Evolutionary conservation across 805 yeast species (phyloP), one percentile per base, ranked within the genome.

Genomic region (Candida easanensis): DNA sequence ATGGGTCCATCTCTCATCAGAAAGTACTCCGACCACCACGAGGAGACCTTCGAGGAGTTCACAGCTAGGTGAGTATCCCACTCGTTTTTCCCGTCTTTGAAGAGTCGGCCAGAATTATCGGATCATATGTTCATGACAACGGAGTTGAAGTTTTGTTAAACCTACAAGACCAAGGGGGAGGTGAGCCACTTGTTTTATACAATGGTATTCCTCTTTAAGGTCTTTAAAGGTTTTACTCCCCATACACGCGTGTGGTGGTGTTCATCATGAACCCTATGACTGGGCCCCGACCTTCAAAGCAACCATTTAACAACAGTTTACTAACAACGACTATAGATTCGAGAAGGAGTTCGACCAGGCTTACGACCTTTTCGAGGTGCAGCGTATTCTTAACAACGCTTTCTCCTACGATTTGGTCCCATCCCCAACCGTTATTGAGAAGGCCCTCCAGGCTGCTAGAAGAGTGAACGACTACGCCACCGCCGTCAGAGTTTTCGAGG

Each of bases 391-490:
- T 66, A 93, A 95, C 82, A 93, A 93, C 76, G 89, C 95, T 70
- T 93, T 93, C 76, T 87, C 98, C 14, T 93, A 93, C 76, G 99
- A 93, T 73, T 80, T 93, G 69, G 99, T 93, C 44, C 99, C 99
- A 56, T 91, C 99, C 23, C 99, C 99, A 55, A 80, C 85, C 50
- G 98, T 93, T 51, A 78, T 93, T 63, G 96, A 88, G 72, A 87
- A 85, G 71, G 99, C 99, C 38, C 77, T 93, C 65, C 82, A 87
- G 73, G 99, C 99, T 37, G 90, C 97, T 59, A 90, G 99, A 82
- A 88, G 98, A 74, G 98, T 93, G 56, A 88, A 93, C 71, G 99
- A 93, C 74, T 88, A 88, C 73, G 97, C 99, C 49, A 90, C 98
- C 48, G 99, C 99, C 44, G 93, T 89, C 57, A 87, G 99, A 74